Evolutionary conservation across 208 protist species (phyloP), one percentile per base, ranked within the genome.

Genomic region (Crithidia expoeki): DNA sequence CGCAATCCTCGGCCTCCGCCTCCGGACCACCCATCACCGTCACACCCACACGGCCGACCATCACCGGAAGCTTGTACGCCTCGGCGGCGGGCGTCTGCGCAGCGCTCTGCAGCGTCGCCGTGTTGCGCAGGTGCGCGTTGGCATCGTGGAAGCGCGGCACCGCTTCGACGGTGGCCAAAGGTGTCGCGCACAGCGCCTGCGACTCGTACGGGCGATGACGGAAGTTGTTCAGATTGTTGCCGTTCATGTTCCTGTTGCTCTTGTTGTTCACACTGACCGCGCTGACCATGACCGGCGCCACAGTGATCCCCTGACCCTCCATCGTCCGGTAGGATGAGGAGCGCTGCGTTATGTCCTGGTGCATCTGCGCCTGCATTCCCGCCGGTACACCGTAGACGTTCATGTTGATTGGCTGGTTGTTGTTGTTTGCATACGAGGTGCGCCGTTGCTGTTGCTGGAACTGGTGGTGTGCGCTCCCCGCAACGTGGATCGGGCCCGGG

Each of bases 181-280:
- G 28, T 4, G 30, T 21, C 6, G 28, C 28, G 30, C 52, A 25
- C 28, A 57, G 17, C 52, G 52, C 28, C 58, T 32, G 58, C 58
- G 58, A 9, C 36, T 52, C 58, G 58, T 63, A 63, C 17, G 58
- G 58, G 25, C 42, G 42, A 23, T 63, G 58, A 30, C 58, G 58
- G 42, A 63, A 63, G 58, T n/a, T 50, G 40, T 44, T 2, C 21
- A 32, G 7, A 25, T 19, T 25, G 30, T 6, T 30, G 30, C 28
- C 16, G 30, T 10, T n/a, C 30, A 6, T 30, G 30, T 11, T 49
- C 5, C 16, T 27, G 33, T 38, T 38, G n/a, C n/a, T n/a, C n/a
- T n/a, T n/a, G n/a, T n/a, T n/a, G 32, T 14, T 59, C 12, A 30
- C 52, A 17, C 6, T 30, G 44, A n/a, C 52, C 2, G 49, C 49